Conservation (phyloP, 768 basidiomycete species). For the Butyriboletus loyo region DNA sequence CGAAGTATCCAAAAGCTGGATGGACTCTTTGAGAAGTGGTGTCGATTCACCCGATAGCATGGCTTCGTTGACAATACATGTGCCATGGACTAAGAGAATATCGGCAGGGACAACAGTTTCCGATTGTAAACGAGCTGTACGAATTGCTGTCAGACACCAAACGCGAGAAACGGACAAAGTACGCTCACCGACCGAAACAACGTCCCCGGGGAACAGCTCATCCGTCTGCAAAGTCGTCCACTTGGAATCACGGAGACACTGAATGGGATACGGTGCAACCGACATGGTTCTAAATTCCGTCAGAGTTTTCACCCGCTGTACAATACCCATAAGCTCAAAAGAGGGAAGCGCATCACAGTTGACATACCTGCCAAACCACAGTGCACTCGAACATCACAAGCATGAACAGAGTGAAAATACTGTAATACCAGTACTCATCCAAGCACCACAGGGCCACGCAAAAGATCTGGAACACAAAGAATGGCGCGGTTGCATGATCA, state of each 20-base stretch:
- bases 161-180: background rate
- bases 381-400: slow-evolving; percentile 97
- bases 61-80: slow-evolving; percentile 97
- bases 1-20: slow-evolving; percentile 71
- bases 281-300: slow-evolving; percentile 98
- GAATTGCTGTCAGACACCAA: background rate
- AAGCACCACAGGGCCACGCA: slow-evolving; percentile 97
- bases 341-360: background rate
- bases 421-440: slow-evolving; percentile 99
- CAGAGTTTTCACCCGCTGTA: slow-evolving; percentile 85
- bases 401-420: slow-evolving; percentile 98
- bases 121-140: slow-evolving; percentile 57
- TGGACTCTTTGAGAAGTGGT: slow-evolving; percentile 92
- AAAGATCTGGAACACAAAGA: slow-evolving; percentile 99
- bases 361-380: slow-evolving; percentile 91
- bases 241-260: slow-evolving; percentile 71
- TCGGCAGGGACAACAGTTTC: slow-evolving; percentile 94
- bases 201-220: slow-evolving; percentile 86
- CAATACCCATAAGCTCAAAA: background rate
- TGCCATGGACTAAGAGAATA: slow-evolving; percentile 86
- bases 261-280: slow-evolving; percentile 84
- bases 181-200: slow-evolving; percentile 74
- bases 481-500: slow-evolving; percentile 97
- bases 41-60: slow-evolving; percentile 99
- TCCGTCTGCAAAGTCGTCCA: slow-evolving; percentile 86